Evolutionary conservation across 106 monocot species (phyloP).

Genomic region (Cymbidium sinense): DNA sequence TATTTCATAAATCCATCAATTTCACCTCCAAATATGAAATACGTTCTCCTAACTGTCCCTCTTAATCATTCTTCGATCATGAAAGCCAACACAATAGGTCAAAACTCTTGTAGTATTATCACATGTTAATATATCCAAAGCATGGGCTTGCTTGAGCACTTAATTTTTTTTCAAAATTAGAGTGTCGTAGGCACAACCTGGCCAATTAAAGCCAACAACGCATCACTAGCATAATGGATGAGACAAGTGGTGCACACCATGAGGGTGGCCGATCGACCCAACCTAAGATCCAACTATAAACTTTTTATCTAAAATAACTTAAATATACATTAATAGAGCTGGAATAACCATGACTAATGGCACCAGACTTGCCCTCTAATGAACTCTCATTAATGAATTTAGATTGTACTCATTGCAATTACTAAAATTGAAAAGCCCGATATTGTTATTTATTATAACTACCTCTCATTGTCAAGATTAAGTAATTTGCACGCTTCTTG

Average conservation of each 20-base stretch:
- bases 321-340: conserved; percentile 16
- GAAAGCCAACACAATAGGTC: conserved; percentile 19
- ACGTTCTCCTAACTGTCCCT: conserved; percentile 19
- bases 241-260: background rate
- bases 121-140: conserved; percentile 17
- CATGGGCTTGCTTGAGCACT: conserved; percentile 16
- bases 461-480: conserved; percentile 12
- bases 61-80: conserved; percentile 19
- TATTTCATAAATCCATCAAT: conserved; percentile 89
- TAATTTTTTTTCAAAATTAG: conserved; percentile 15
- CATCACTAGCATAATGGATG: conserved; percentile 6
- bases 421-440: background rate
- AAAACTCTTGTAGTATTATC: conserved; percentile 15
- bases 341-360: conserved; percentile 13
- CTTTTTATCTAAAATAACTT: conserved; percentile 17
- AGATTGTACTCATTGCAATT: conserved; percentile 19
- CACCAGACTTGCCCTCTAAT: conserved; percentile 12
- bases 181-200: conserved; percentile 1
- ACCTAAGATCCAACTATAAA: conserved; percentile 16
- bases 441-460: conserved; percentile 22
- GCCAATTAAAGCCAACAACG: conserved; percentile 10
- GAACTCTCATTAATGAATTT: conserved; percentile 20
- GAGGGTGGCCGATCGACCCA: conserved; percentile 1
- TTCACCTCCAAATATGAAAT: conserved; percentile 70
- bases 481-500: conserved; percentile 11